Base-by-base conservation (phyloP, 2,329 filamentous ascomycete species). In the Neofusicoccum kwambonambiense region DNA sequence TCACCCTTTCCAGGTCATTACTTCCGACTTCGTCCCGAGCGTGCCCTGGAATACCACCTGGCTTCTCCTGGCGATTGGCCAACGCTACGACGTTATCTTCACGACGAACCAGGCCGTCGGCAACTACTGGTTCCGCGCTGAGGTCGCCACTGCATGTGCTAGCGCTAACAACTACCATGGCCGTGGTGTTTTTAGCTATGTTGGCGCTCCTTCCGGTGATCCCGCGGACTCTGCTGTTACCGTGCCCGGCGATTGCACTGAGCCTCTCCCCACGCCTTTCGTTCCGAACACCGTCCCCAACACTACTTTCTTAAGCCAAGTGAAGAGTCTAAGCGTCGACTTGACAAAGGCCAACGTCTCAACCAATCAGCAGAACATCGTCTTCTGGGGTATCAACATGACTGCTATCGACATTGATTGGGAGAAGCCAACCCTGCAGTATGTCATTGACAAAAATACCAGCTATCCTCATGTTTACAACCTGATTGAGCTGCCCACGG, bases 71-170 rank as follows among this genome's bases (percentile, higher is more conserved):
- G 77, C 70, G 8, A 79, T 81, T 39, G 79, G 71, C 11, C 78
- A 81, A 66, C 76, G 79, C n/a, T 80, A 80, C 71, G 79, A 81
- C 54, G 78, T 81, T 5, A 72, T 81, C 64, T 74, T 81, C 70
- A 76, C 69, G 6, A 77, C 78, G 34, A 78, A 79, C 65, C 77
- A 79, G 65, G 69, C 75, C 4, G 68, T 70, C 1, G 76, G 72
- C 31, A 79, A 73, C 66, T 80, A 80, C 70, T 81, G 79, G 78
- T 78, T 81, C 70, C 70, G 79, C 6, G 79, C 80, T 1, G 72
- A 76, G 5, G 69, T 73, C 8, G 79, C 76, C n/a, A 65, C 62
- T 3, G 74, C 69, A n/a, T 80, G 79, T 60, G 69, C 72, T 12
- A 72, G 70, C 60, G 76, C 62, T 15, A 75, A 76, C 52, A 73